These are phyloP conservation scores for Persicaria tinctoria DNA, from an alignment of 148 eudicot genomes.

Conservation along the genomic window DNA sequence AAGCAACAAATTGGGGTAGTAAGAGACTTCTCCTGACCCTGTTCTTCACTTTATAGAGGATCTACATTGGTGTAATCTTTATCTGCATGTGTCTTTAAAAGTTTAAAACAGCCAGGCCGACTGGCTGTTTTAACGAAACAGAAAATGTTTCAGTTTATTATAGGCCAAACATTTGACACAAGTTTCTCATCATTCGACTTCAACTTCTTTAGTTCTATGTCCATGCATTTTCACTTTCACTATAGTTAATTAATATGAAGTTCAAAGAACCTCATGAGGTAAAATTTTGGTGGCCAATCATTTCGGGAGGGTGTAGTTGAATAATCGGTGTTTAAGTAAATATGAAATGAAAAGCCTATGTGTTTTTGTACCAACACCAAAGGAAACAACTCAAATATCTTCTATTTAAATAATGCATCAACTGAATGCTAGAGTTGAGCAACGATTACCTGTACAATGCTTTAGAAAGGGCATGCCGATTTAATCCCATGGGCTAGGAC, in stretches of 20 bases:
- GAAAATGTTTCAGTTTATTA: neutral
- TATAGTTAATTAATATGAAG: neutral
- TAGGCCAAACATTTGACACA: neutral
- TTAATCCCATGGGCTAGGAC: conserved; percentile 18
- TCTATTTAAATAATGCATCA: neutral
- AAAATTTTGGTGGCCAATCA: neutral
- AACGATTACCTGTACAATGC: conserved; percentile 55
- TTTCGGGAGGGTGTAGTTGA: neutral
- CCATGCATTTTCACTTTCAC: neutral
- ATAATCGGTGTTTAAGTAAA: neutral
- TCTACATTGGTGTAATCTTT: neutral
- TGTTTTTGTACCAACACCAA: neutral
- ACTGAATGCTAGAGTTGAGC: neutral
- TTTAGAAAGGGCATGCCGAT: conserved; percentile 32
- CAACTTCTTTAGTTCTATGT: neutral
- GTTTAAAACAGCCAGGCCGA: neutral
- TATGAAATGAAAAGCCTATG: neutral
- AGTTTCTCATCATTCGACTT: neutral
- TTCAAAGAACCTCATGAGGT: neutral
- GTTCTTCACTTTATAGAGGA: neutral
- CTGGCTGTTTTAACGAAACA: no score
- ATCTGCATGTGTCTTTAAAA: neutral
- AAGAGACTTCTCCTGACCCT: neutral
- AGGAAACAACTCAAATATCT: neutral
- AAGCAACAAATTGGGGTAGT: neutral